These are phyloP conservation scores for Podospora sp. DNA, from an alignment of 495 filamentous ascomycete species.

Conservation along the genomic window DNA sequence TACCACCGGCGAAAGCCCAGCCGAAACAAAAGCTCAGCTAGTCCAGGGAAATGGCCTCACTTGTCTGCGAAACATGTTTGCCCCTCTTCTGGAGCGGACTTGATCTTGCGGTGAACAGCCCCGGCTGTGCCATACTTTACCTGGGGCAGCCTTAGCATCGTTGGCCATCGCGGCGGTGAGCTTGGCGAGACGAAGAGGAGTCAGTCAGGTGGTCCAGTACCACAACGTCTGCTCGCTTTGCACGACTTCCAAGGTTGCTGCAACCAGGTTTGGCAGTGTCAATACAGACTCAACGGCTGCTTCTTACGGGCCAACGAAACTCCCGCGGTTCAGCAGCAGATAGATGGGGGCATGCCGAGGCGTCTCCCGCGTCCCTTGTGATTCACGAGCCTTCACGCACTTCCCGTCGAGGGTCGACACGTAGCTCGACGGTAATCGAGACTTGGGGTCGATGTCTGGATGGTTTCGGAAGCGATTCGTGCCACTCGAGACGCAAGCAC, in stretches of 20 bases:
- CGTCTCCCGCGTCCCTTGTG: background rate
- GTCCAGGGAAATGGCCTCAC: background rate
- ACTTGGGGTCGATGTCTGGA: background rate
- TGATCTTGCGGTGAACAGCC: constrained; percentile 18
- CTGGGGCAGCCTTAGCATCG: background rate
- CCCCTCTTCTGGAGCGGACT: background rate
- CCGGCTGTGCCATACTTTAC: constrained; percentile 12
- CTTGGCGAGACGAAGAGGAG: background rate
- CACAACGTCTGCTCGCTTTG: background rate
- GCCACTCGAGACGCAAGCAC: constrained; percentile 18
- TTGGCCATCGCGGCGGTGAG: constrained; percentile 12
- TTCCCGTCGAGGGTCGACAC: background rate
- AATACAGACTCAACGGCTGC: background rate
- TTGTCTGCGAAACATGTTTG: background rate
- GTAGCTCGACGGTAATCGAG: background rate
- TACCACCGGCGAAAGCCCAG: background rate
- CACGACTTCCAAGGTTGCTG: constrained; percentile 5
- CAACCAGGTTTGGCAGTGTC: constrained; percentile 7
- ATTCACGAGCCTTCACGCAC: constrained; percentile 1
- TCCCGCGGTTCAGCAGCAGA: background rate
- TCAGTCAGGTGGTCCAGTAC: background rate
- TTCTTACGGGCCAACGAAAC: background rate
- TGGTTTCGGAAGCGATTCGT: constrained; percentile 15
- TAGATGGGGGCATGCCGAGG: background rate
- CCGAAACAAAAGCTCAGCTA: background rate